Percentiles rank a stretch among this genome's conserved stretches.
Conservation (phyloP, 306 rosid species). For the Pyrus bretschneideri region DNA sequence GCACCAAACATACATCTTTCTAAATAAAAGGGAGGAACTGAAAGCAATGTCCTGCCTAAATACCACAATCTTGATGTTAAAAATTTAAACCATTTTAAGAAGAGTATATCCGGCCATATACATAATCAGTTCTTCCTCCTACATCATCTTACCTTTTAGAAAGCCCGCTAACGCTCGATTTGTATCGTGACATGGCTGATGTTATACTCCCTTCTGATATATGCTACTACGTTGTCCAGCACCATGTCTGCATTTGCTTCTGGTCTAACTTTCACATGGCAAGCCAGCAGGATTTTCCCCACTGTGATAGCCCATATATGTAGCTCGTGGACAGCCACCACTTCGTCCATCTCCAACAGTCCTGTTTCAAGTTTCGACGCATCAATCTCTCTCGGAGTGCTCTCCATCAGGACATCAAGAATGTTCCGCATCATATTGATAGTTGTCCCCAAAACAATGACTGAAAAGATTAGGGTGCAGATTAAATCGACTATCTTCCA, state of each 20-base stretch:
- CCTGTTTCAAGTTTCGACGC: slow-evolving; percentile 57
- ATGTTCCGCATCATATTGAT: slow-evolving; percentile 60
- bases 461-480: slow-evolving; percentile 61
- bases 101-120: slow-evolving; percentile 5
- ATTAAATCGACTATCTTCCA: slow-evolving; percentile 67
- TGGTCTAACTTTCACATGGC: slow-evolving; percentile 72
- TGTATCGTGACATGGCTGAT: slow-evolving; percentile 76
- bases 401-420: slow-evolving; percentile 70
- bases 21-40: not conserved
- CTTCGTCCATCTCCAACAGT: slow-evolving; percentile 62
- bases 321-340: slow-evolving; percentile 71
- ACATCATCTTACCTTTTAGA: slow-evolving; percentile 3
- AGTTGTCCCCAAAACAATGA: slow-evolving; percentile 63
- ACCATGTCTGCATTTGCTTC: slow-evolving; percentile 71
- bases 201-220: slow-evolving; percentile 66
- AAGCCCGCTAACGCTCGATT: slow-evolving; percentile 47
- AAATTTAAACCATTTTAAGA: slow-evolving; percentile 4
- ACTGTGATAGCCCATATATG: slow-evolving; percentile 82
- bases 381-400: slow-evolving; percentile 75
- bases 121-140: not conserved
- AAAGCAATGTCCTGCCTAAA: slow-evolving; percentile 4
- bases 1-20: not conserved
- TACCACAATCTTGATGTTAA: slow-evolving; percentile 1
- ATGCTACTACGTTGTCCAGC: slow-evolving; percentile 54
- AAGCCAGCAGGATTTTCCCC: slow-evolving; percentile 63